phyloP scores from a whole-genome alignment of 805 yeast species.

The Lipomyces spencermartinsiae region DNA sequence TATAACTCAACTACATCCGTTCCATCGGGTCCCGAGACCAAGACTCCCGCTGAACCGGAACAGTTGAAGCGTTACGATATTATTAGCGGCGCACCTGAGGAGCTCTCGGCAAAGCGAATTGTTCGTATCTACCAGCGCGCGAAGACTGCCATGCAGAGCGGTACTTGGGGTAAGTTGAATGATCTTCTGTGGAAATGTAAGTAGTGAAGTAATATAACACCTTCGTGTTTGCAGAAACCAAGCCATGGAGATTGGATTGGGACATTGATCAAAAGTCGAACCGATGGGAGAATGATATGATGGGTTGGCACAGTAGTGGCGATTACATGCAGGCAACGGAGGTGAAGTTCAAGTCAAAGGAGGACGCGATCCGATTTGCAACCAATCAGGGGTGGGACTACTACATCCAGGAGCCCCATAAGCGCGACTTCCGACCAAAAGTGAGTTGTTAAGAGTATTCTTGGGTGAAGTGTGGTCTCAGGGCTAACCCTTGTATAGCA shows the following conservation, averaged over 20 bases:
- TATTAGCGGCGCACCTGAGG: conserved; percentile 79
- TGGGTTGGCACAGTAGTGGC: conserved; percentile 80
- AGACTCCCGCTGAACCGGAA: conserved; percentile 37
- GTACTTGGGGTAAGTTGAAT: conserved; percentile 47
- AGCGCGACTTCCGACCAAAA: conserved; percentile 74
- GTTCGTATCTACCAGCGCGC: conserved; percentile 80
- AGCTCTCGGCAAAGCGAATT: conserved; percentile 62
- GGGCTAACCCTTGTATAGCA: conserved; percentile 17
- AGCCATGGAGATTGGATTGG: conserved; percentile 81
- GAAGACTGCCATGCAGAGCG: conserved; percentile 83
- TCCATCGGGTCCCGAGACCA: conserved; percentile 20
- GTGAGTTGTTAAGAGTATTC: conserved; percentile 54
- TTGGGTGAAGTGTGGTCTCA: not conserved
- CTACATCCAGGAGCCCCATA: conserved; percentile 81
- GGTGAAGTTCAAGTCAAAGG: conserved; percentile 74
- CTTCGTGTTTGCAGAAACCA: conserved; percentile 41
- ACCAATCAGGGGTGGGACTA: conserved; percentile 82
- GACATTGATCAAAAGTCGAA: conserved; percentile 76
- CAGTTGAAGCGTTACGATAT: conserved; percentile 56
- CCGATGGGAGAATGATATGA: conserved; percentile 88
- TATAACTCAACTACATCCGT: conserved; percentile 21
- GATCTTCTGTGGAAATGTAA: not conserved
- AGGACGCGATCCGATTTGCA: conserved; percentile 79
- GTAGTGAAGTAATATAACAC: not conserved
- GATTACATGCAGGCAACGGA: conserved; percentile 82